A percentile compares a stretch with the other conserved stretches of the same genome.
Evolutionary conservation across 305 asterid species (phyloP).

Genomic region (Euphrasia arctica): DNA sequence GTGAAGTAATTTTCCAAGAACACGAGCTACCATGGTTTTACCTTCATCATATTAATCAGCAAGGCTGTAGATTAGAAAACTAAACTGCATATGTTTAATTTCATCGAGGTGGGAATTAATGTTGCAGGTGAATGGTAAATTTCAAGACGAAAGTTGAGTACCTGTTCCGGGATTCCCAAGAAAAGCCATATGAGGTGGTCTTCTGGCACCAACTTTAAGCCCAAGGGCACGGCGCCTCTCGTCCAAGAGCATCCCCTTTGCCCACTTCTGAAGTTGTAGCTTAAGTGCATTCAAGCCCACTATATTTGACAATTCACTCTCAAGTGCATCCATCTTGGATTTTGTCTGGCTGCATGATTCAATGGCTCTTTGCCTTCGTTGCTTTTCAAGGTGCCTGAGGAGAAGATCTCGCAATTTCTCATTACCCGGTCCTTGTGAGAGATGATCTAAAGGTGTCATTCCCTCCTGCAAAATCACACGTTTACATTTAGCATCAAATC

Average conservation of each 20-base stretch:
- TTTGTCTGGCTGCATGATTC: constrained; percentile 76
- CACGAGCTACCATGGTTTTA: constrained; percentile 89
- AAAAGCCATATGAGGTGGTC: constrained; percentile 98
- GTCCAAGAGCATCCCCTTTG: constrained; percentile 94
- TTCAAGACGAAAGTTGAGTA: constrained; percentile 26
- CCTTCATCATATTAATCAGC: constrained; percentile 38
- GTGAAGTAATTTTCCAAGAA: constrained; percentile 81
- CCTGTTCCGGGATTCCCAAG: constrained; percentile 99
- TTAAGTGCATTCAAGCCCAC: constrained; percentile 78
- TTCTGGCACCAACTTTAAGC: constrained; percentile 80
- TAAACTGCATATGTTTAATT: constrained; percentile 14
- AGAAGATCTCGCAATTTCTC: constrained; percentile 70
- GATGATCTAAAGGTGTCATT: constrained; percentile 79
- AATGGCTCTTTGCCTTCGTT: constrained; percentile 68
- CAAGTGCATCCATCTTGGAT: constrained; percentile 73
- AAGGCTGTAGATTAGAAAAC: constrained; percentile 17
- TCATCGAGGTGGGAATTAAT: background rate
- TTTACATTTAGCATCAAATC: constrained; percentile 34
- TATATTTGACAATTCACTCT: constrained; percentile 64
- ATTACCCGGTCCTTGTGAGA: constrained; percentile 75
- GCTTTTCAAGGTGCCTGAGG: constrained; percentile 66
- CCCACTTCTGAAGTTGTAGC: constrained; percentile 86
- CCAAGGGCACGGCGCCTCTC: constrained; percentile 95
- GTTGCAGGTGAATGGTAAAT: background rate
- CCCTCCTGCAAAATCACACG: constrained; percentile 64